Conservation (phyloP, 345 rosid species). For the Microcos paniculata region DNA sequence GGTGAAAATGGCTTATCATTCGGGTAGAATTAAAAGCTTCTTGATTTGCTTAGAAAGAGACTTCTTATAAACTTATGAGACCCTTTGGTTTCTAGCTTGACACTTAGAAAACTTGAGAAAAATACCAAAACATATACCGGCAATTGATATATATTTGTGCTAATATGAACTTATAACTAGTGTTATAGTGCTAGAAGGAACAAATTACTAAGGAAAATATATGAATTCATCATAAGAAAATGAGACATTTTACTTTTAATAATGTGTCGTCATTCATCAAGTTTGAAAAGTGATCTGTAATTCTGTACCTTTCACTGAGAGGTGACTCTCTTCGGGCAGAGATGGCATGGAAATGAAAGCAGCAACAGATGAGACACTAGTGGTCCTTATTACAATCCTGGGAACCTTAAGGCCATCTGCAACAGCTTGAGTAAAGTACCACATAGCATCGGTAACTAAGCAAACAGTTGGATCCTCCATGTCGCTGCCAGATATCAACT, state of each 20-base stretch:
- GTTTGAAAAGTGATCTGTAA: too few relatives aligned
- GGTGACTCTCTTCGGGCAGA: slow-evolving; percentile 29
- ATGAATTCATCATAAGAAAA: background rate
- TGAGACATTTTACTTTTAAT: background rate
- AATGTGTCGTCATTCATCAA: too few relatives aligned
- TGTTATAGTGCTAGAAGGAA: background rate
- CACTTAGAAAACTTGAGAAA: too few relatives aligned
- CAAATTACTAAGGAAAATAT: background rate
- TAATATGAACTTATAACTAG: background rate
- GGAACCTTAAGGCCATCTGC: slow-evolving; percentile 41
- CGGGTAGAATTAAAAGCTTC: too few relatives aligned
- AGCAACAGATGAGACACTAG: slow-evolving; percentile 28
- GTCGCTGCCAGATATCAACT: slow-evolving; percentile 21
- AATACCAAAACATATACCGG: too few relatives aligned
- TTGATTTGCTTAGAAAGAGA: too few relatives aligned
- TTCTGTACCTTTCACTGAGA: slow-evolving; percentile 31
- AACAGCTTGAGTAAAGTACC: slow-evolving; percentile 35
- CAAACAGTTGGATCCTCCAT: slow-evolving; percentile 41
- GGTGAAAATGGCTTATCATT: too few relatives aligned
- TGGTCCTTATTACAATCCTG: slow-evolving; percentile 47
- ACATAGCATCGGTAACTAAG: slow-evolving; percentile 48
- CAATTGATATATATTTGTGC: too few relatives aligned
- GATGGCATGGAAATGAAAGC: slow-evolving; percentile 24
- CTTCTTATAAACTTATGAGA: too few relatives aligned
- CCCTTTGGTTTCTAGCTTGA: too few relatives aligned